Base-by-base conservation (phyloP, 495 filamentous ascomycete species). In the Endocarpon pusillum region DNA sequence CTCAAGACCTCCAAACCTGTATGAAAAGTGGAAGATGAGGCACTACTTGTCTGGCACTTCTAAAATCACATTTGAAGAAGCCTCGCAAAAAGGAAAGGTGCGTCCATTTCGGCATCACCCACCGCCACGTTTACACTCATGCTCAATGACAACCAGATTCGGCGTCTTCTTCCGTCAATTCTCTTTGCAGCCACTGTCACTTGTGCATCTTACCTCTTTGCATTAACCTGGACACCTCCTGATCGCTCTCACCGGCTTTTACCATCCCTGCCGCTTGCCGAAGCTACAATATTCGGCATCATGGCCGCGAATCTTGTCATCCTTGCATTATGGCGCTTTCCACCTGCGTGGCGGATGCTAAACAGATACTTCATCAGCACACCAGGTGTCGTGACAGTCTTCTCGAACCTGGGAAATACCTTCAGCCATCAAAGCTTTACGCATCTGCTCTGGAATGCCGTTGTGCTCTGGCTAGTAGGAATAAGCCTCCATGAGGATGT, bases 401-500 rank as follows among this genome's bases (percentile, higher is more conserved):
- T 73, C 6, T 64, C 66, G 33, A 49, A 91, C 32, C 37, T 96
- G 8, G 77, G 77, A 10, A 75, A 67, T 43, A 55, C 68, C 23
- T 91, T 94, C 56, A 84, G 79, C 22, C 89, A 97, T 47, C 78
- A 89, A 37, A 47, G 51, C 0, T 35, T 73, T 31, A 37, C 38
- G 16, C 89, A 97, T 56, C 49, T 89, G 2, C 42, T 51, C 3
- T 40, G 58, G n/a, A 96, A 94, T 45, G 80, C 87, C 71, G 39
- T 62, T 14, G 47, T 66, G 18, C 45, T 81, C 29, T 73, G 63
- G 53, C 43, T 69, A 22, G 55, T 76, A 40, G 77, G 76, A 8
- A 59, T 62, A 7, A 41, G 39, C 66, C 67, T 89, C 10, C 81
- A 93, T 58, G 85, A 94, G 44, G 76, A 93, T 35, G 67, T 94